These are phyloP conservation scores for Quercus glauca DNA, from an alignment of 306 rosid species.

Conservation along the genomic window DNA sequence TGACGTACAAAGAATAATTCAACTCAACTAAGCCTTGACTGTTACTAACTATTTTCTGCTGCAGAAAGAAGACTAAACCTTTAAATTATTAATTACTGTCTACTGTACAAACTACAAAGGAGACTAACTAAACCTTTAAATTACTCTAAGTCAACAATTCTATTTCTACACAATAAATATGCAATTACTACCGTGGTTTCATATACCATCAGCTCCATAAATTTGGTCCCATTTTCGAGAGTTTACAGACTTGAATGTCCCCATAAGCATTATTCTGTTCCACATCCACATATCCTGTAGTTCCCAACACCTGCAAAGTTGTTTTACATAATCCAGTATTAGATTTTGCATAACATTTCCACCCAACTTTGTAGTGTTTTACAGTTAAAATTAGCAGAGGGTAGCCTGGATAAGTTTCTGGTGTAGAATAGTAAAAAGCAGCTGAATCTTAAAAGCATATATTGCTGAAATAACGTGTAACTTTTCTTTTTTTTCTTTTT, in stretches of 20 bases:
- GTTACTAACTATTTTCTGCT: not conserved
- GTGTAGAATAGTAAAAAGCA: not conserved
- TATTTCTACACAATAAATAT: conserved; percentile 7
- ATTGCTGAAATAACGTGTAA: not conserved
- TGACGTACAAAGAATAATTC: no score
- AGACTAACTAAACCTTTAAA: not conserved
- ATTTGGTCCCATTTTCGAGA: conserved; percentile 44
- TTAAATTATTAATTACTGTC: not conserved
- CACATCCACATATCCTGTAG: conserved; percentile 59
- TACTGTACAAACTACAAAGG: conserved; percentile 1
- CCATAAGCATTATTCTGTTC: conserved; percentile 58
- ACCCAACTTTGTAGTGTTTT: not conserved
- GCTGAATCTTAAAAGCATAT: not conserved
- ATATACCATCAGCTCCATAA: conserved; percentile 22
- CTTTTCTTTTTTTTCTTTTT: not conserved
- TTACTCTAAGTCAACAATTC: not conserved
- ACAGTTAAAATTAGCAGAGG: not conserved
- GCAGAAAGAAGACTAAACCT: not conserved
- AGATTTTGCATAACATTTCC: not conserved
- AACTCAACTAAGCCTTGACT: no score
- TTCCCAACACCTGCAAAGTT: conserved; percentile 66
- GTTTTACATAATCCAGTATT: conserved; percentile 2
- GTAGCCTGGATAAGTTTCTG: not conserved
- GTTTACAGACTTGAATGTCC: conserved; percentile 51
- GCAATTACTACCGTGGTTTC: not conserved